Evolutionary conservation across 2,329 filamentous ascomycete species (phyloP).

Genomic region (Cladophialophora psammophila): DNA sequence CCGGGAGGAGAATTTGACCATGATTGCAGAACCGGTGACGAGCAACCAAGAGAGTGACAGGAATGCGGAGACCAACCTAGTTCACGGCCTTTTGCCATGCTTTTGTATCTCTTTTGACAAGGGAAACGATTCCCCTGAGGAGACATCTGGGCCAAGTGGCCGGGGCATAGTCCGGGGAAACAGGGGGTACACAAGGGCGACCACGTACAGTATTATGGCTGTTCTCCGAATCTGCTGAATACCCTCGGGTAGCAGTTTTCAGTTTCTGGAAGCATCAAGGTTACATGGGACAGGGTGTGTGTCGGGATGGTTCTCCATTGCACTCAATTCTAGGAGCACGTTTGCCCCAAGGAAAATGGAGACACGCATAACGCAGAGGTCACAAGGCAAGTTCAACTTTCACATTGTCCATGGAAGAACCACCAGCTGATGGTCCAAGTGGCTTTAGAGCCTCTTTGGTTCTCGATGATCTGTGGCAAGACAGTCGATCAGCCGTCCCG

Average conservation of each 20-base stretch:
- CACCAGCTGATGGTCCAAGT: neutral
- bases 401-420: neutral
- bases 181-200: neutral
- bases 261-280: neutral
- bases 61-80: neutral
- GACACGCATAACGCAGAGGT: neutral
- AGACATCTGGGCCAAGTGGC: neutral
- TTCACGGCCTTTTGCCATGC: neutral
- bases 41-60: neutral
- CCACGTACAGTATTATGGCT: neutral
- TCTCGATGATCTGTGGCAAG: conserved; percentile 6
- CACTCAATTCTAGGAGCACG: neutral
- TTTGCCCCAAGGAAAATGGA: neutral
- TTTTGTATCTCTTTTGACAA: conserved; percentile 12
- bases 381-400: conserved; percentile 1
- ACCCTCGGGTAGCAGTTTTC: conserved; percentile 7
- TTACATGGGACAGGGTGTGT: neutral
- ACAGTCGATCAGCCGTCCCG: conserved; percentile 3
- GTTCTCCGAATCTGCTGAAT: neutral
- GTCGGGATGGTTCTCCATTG: conserved; percentile 1
- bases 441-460: neutral
- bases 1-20: conserved; percentile 6
- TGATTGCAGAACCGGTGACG: neutral
- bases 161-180: conserved; percentile 1
- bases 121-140: neutral